Conservation (phyloP, 2,329 filamentous ascomycete species). For the Pseudofabraea citricarpa region DNA sequence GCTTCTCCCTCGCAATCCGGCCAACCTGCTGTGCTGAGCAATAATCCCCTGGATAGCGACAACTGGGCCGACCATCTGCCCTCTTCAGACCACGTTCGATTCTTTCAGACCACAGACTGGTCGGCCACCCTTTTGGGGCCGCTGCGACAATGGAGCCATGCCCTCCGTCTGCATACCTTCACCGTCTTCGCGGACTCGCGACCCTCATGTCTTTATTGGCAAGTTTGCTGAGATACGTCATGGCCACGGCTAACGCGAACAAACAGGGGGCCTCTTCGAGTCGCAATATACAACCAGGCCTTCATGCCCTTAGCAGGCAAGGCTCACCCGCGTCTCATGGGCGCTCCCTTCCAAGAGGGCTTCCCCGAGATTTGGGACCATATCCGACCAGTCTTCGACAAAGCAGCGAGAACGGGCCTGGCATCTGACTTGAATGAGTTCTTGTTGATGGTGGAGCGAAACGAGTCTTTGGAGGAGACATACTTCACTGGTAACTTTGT, state of each 20-base stretch:
- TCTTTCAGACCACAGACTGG: slow-evolving; percentile 20
- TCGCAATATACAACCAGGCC: slow-evolving; percentile 22
- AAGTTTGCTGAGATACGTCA: neutral
- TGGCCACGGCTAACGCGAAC: too few species aligned
- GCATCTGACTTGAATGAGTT: slow-evolving; percentile 18
- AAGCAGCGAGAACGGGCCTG: slow-evolving; percentile 14
- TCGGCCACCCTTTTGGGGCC: slow-evolving; percentile 15
- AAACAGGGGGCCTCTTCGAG: slow-evolving; percentile 19
- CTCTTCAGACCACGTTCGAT: slow-evolving; percentile 14
- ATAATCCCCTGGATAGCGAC: neutral
- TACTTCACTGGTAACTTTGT: slow-evolving; percentile 24
- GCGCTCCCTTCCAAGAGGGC: slow-evolving; percentile 9
- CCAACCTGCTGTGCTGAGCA: too few species aligned
- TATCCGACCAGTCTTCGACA: slow-evolving; percentile 13
- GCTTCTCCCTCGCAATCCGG: too few species aligned
- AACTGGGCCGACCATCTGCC: slow-evolving; percentile 17
- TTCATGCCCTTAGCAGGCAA: slow-evolving; percentile 19
- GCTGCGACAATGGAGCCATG: slow-evolving; percentile 13
- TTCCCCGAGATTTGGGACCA: slow-evolving; percentile 17
- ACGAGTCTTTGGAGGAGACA: slow-evolving; percentile 19
- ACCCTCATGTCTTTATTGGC: slow-evolving; percentile 20
- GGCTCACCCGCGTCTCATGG: slow-evolving; percentile 19
- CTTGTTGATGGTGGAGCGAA: slow-evolving; percentile 18
- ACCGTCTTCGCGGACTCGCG: slow-evolving; percentile 19
- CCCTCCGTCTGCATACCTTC: slow-evolving; percentile 16